These are phyloP conservation scores for Schwanniomyces vanrijiae DNA, from an alignment of 805 yeast genomes.

Conservation along the genomic window DNA sequence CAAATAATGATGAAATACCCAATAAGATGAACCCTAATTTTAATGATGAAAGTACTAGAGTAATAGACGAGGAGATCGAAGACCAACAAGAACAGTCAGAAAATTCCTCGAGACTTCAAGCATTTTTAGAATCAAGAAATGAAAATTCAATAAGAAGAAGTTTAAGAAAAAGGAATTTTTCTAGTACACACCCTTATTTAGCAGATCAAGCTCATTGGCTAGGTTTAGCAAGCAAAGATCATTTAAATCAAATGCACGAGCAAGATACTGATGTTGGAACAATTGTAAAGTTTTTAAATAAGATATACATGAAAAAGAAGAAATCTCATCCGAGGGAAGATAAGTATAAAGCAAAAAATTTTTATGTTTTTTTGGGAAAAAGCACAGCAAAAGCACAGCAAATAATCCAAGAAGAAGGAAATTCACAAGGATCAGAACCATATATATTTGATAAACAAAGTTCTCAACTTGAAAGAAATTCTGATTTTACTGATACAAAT, in stretches of 20 bases:
- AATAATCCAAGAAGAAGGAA: conserved; percentile 1
- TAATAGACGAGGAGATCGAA: background rate
- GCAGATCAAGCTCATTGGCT: conserved; percentile 47
- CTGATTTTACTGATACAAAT: background rate
- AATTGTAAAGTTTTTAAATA: conserved; percentile 36
- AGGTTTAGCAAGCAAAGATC: conserved; percentile 34
- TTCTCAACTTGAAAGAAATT: background rate
- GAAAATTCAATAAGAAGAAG: conserved; percentile 22
- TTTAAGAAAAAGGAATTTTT: conserved; percentile 40
- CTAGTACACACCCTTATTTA: conserved; percentile 44
- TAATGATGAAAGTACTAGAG: background rate
- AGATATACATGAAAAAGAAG: conserved; percentile 30
- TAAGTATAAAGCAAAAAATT: conserved; percentile 35
- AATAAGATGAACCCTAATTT: background rate
- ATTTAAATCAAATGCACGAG: conserved; percentile 38
- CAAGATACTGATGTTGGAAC: conserved; percentile 31
- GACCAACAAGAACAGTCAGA: background rate
- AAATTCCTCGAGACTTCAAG: conserved; percentile 5
- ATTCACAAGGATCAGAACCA: background rate
- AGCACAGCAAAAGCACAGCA: background rate
- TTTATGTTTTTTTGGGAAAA: conserved; percentile 37
- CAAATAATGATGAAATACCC: background rate
- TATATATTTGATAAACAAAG: background rate
- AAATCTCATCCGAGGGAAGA: conserved; percentile 38
- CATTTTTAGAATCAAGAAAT: conserved; percentile 6